phyloP scores from a whole-genome alignment of 2,329 filamentous ascomycete species.

The Neoscytalidium dimidiatum region DNA sequence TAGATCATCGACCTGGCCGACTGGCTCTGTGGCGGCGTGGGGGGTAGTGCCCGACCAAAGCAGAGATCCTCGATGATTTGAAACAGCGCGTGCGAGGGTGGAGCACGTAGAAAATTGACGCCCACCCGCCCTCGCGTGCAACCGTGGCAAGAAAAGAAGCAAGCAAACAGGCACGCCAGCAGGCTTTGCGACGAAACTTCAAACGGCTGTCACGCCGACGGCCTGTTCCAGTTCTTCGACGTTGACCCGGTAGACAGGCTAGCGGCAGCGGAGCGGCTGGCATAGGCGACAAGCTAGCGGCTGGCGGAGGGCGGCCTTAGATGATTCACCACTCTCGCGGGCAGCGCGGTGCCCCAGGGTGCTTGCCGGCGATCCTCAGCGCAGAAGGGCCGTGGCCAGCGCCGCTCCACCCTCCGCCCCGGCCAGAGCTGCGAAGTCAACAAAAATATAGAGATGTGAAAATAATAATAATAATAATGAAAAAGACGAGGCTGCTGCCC shows the following conservation, averaged over 20 bases:
- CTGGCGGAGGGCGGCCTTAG: not conserved
- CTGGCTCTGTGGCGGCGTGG: conserved; percentile 6
- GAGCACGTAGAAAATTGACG: not conserved
- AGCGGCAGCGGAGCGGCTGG: conserved; percentile 8
- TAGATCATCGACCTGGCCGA: conserved; percentile 1
- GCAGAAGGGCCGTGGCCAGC: conserved; percentile 7
- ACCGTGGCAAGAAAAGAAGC: no score
- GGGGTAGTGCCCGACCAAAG: not conserved
- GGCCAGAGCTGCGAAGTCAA: not conserved
- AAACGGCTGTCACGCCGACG: conserved; percentile 5
- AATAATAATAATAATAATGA: not conserved
- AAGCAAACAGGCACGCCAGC: not conserved
- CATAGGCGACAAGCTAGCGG: conserved; percentile 1
- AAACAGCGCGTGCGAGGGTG: not conserved
- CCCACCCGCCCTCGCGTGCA: not conserved
- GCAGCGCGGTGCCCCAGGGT: not conserved
- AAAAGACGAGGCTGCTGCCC: not conserved
- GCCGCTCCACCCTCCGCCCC: not conserved
- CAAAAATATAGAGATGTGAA: not conserved
- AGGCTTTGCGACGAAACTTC: not conserved
- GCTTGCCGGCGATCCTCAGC: not conserved
- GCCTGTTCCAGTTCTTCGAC: not conserved
- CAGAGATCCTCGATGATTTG: conserved; percentile 5
- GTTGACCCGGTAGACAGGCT: conserved; percentile 10
- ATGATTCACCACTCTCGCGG: conserved; percentile 2